A percentile compares a stretch with the other conserved stretches of the same genome.
Evolutionary conservation across 148 eudicot species (phyloP).

Genomic region (Pouteria glomerata): DNA sequence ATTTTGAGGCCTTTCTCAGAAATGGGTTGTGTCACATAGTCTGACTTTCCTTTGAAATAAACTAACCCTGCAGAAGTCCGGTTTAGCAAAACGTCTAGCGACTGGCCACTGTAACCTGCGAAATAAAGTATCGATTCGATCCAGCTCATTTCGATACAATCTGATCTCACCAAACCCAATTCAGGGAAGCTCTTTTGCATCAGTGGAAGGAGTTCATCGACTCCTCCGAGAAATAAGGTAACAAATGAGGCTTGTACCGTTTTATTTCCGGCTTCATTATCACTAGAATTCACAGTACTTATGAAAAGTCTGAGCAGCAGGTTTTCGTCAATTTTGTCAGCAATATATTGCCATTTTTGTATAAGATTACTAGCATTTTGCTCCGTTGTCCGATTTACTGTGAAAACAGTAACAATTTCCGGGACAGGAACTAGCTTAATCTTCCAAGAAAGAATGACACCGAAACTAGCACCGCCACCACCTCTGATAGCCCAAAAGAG

Average conservation of each 20-base stretch:
- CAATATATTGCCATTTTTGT: not conserved
- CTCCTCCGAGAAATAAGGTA: slow-evolving; percentile 25
- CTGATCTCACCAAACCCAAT: no score
- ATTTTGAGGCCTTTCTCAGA: not conserved
- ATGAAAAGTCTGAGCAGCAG: slow-evolving; percentile 14
- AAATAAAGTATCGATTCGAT: slow-evolving; percentile 17
- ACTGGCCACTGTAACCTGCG: not conserved
- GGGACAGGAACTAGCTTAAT: no score
- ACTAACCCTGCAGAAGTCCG: not conserved
- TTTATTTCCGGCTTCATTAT: slow-evolving; percentile 5
- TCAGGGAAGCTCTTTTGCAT: slow-evolving; percentile 24
- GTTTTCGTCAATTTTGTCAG: not conserved
- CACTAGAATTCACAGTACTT: not conserved
- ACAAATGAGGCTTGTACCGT: slow-evolving; percentile 12
- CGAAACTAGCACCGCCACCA: not conserved
- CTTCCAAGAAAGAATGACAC: not conserved
- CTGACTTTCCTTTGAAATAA: not conserved
- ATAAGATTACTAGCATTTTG: no score
- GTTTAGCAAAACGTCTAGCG: not conserved
- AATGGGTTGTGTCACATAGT: not conserved
- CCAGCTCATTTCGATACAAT: slow-evolving; percentile 33
- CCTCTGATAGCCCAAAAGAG: no score
- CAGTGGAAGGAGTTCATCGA: slow-evolving; percentile 9
- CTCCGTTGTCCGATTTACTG: not conserved
- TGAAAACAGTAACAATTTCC: not conserved